Evolutionary conservation across 179 eudicot species (phyloP).

Genomic region (Monotropa hypopitys): DNA sequence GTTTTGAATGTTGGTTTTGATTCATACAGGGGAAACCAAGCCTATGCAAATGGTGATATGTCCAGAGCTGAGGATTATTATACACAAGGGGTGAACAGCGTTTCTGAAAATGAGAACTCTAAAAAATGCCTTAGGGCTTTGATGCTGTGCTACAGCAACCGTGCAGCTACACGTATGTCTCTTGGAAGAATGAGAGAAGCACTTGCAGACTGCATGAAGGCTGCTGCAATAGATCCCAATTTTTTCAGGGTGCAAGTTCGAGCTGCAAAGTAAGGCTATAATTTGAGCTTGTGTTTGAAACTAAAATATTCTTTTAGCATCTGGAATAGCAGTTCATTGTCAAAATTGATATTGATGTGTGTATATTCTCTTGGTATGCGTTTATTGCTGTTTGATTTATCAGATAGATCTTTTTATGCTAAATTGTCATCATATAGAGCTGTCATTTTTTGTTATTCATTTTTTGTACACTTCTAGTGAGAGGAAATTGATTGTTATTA

Average conservation of each 20-base stretch:
- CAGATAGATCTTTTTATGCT: neutral
- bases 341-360: neutral
- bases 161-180: slow-evolving; percentile 90
- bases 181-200: slow-evolving; percentile 88
- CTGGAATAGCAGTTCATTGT: neutral
- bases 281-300: slow-evolving; percentile 1
- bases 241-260: slow-evolving; percentile 74
- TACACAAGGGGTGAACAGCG: slow-evolving; percentile 67
- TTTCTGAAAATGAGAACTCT: slow-evolving; percentile 46
- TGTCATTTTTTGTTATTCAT: neutral
- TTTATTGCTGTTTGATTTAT: neutral
- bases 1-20: slow-evolving; percentile 9
- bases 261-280: slow-evolving; percentile 75
- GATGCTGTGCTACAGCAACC: slow-evolving; percentile 93
- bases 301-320: neutral
- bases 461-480: neutral
- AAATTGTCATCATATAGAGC: neutral
- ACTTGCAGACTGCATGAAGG: slow-evolving; percentile 61
- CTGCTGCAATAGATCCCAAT: slow-evolving; percentile 66
- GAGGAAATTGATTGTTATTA: neutral
- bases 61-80: slow-evolving; percentile 75
- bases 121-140: slow-evolving; percentile 52
- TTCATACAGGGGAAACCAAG: slow-evolving; percentile 80
- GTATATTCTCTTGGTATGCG: neutral
- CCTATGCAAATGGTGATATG: slow-evolving; percentile 73